Percentiles rank a stretch among this genome's conserved stretches.
These are phyloP conservation scores for Cucurbita argyrosperma DNA, from an alignment of 306 rosid species.

Conservation along the genomic window DNA sequence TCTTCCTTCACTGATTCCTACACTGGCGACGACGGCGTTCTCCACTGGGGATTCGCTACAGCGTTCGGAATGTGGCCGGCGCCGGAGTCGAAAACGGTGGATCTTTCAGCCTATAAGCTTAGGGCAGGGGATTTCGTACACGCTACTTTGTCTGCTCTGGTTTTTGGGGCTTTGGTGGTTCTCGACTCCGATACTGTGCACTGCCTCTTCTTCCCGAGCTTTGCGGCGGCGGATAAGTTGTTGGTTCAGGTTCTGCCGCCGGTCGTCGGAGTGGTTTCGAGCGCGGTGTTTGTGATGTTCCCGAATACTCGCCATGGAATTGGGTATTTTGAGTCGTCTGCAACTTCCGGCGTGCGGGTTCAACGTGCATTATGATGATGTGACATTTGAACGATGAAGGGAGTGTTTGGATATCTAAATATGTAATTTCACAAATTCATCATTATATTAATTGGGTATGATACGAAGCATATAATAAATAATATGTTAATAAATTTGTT, in stretches of 20 bases:
- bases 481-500: no score
- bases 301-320: constrained; percentile 71
- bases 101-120: constrained; percentile 35
- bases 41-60: constrained; percentile 46
- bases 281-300: constrained; percentile 33
- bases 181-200: constrained; percentile 37
- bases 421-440: no score
- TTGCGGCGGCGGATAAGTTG: constrained; percentile 19
- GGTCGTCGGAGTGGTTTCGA: constrained; percentile 36
- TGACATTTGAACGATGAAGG: no score
- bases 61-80: constrained; percentile 54
- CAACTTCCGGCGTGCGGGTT: constrained; percentile 5
- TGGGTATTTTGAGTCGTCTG: constrained; percentile 32
- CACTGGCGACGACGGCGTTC: constrained; percentile 34
- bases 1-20: constrained; percentile 75
- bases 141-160: constrained; percentile 26
- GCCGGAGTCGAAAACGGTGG: constrained; percentile 13
- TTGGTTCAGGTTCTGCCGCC: constrained; percentile 52
- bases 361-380: neutral
- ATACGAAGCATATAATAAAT: no score
- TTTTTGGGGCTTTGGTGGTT: constrained; percentile 42
- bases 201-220: constrained; percentile 45
- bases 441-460: no score
- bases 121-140: constrained; percentile 57
- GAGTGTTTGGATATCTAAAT: no score